Conservation (phyloP, 2,329 filamentous ascomycete species). For the Tolypocladium cylindrosporum region DNA sequence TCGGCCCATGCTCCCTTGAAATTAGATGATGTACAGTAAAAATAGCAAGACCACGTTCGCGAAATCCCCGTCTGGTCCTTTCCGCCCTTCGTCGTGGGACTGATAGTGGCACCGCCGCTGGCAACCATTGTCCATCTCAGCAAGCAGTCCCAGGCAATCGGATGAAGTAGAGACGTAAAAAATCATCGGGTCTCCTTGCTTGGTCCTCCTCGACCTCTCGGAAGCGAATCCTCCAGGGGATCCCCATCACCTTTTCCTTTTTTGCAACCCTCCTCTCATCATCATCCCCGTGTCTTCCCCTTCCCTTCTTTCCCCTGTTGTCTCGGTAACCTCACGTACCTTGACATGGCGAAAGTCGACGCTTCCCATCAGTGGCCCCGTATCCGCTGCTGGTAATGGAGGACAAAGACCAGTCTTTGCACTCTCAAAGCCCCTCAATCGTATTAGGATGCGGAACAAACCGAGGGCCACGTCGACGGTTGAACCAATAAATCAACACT, state of each 20-base stretch:
- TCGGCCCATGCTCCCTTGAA: constrained; percentile 6
- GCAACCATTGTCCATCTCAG: not conserved
- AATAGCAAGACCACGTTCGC: constrained; percentile 2
- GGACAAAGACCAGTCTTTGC: not conserved
- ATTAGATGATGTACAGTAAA: constrained; percentile 16
- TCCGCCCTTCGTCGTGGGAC: not conserved
- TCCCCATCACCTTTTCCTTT: not conserved
- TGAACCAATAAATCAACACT: constrained; percentile 5
- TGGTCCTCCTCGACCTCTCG: constrained; percentile 5
- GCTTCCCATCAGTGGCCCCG: not conserved
- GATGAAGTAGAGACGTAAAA: not conserved
- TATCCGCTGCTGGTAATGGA: not conserved
- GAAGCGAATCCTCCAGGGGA: constrained; percentile 2
- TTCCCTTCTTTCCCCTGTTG: not conserved
- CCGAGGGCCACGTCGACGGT: not conserved
- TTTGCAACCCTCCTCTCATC: not conserved
- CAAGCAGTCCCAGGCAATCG: not conserved
- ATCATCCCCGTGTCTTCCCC: not conserved
- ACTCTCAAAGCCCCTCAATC: not conserved
- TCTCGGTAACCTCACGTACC: not conserved
- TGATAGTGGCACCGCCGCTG: not conserved
- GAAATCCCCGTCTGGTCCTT: not conserved
- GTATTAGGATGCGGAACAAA: not conserved
- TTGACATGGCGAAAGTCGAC: not conserved
- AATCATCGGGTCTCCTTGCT: constrained; percentile 7